A percentile compares a stretch with the other conserved stretches of the same genome.
Evolutionary conservation across 192 early-diverging fungal species (phyloP).

Genomic region (Cetraspora pellucida): DNA sequence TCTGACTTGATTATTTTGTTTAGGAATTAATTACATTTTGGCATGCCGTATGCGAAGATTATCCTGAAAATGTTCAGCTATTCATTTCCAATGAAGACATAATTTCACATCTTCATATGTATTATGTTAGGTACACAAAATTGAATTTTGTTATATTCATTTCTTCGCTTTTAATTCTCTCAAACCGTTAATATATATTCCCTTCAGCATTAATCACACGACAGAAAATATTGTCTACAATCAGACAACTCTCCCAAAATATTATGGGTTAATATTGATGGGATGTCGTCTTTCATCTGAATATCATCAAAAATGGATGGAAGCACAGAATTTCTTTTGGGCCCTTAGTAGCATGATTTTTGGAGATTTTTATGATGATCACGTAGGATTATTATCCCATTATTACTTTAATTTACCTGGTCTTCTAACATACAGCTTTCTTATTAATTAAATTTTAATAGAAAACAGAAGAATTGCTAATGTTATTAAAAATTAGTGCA

Average conservation of each 20-base stretch:
- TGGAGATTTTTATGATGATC: constrained; percentile 34
- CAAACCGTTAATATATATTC: background rate
- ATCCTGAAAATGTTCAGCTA: background rate
- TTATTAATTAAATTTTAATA: background rate
- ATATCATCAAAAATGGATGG: constrained; percentile 36
- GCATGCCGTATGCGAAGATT: constrained; percentile 20
- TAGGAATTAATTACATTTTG: constrained; percentile 30
- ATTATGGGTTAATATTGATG: constrained; percentile 35
- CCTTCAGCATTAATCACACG: constrained; percentile 23
- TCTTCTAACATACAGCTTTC: background rate
- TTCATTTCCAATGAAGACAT: background rate
- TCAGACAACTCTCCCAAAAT: constrained; percentile 33
- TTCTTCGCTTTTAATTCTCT: background rate
- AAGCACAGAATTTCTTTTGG: constrained; percentile 35
- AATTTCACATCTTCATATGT: constrained; percentile 11
- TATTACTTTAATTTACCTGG: background rate
- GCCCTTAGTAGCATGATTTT: constrained; percentile 34
- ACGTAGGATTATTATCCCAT: background rate
- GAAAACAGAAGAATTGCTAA: constrained; percentile 31
- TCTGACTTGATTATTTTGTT: background rate
- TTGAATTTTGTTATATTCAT: background rate
- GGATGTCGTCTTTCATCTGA: constrained; percentile 26
- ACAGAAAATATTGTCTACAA: constrained; percentile 35
- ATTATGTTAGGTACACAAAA: constrained; percentile 26
- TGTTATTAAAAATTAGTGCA: constrained; percentile 29